Evolutionary conservation across 2,329 filamentous ascomycete species (phyloP), one percentile per base, ranked within the genome.

Genomic region (Colletotrichum cuscutae): DNA sequence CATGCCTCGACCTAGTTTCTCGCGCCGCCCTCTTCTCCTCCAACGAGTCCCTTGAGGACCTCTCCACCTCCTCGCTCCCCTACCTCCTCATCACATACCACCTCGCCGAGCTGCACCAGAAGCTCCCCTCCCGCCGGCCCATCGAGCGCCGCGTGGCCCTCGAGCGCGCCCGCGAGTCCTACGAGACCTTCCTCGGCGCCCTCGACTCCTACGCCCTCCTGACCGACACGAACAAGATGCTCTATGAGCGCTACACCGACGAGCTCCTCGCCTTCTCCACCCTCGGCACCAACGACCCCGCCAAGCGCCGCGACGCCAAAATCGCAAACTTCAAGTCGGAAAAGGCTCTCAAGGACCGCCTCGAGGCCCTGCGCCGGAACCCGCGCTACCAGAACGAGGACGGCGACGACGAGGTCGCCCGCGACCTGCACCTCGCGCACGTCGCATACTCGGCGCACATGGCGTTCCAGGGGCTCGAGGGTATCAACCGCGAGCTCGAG

Each of bases 31-130:
- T 99, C 65, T 98, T 98, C 88, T 98, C 95, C 77, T 88, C 91
- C 46, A 99, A 99, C 82, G 97, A 99, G 82, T 89, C 90, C 1
- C 83, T 96, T 52, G 97, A 99, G 74, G 97, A 99, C 83, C 85
- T 98, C 37, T 87, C 94, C 15, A 97, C 96, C 1, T 88, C 89
- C n/a, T 92, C 97, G 78, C 84, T 99, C 37, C 94, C 95, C 84
- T 97, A 96, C 81, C 88, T 99, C 74, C 88, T 95, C 26, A 89
- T 95, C 74, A 89, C 93, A 81, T 95, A 92, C 81, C 90, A 92
- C 78, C 86, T 97, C 65, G 96, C 95, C 42, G 95, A 98, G 79
- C 88, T 98, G 13, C 85, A 93, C 49, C 91, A 94, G 78, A 92
- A 90, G 76, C 87, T 92, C 72, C 91, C 89, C 72, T 86, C 87